Evolutionary conservation across 129 eudicot genomes (phyloP), one percentile per base, ranked within the genome.

Genomic region (Chrysanthemum lavandulifolium): DNA sequence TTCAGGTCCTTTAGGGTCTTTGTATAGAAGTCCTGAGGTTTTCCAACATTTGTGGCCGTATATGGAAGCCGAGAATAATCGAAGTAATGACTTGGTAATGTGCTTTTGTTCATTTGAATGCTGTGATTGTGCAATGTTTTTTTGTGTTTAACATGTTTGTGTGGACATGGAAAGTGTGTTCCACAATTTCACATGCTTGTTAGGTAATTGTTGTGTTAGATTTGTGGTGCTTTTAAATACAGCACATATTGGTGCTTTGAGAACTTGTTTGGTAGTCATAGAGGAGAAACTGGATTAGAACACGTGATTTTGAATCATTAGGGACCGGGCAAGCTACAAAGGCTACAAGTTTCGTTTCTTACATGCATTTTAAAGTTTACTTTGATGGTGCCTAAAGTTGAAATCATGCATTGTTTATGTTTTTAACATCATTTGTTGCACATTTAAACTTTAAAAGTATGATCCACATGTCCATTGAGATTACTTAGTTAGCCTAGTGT

Each of bases 11-110:
- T 77, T 86, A 6, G 99, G 99, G 9, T 86, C 97, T 16, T 76
- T 88, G 48, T 95, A 95, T 72, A 83, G 91, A 74, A 95, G 99
- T 64, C 96, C 96, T 49, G 72, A 81, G 83, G 91, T 91, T 56
- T 91, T 95, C 56, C 80, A 82, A 76, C 88, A 82, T 72, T 84
- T 95, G 59, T 86, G 91, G 97, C 97, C 97, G 6, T 83, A 77
- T 61, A 81, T 95, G 88, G 90, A 91, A 78, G 90, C 90, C 6
- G 91, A 88, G 18, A 87, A 72, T 68, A 88, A 88, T 71, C 73
- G 80, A 25, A 86, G 70, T 55, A 82, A 80, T 54, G 91, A 83
- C 72, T 73, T 84, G 91, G 94, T 83, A 76, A 58, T 73, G 52
- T 58, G 25, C 50, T 27, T 68, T 15, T 21, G 40, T 31, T 50